Evolutionary conservation across 108 stramenopile species (phyloP).

Genomic region (Nannochloropsis salina): DNA sequence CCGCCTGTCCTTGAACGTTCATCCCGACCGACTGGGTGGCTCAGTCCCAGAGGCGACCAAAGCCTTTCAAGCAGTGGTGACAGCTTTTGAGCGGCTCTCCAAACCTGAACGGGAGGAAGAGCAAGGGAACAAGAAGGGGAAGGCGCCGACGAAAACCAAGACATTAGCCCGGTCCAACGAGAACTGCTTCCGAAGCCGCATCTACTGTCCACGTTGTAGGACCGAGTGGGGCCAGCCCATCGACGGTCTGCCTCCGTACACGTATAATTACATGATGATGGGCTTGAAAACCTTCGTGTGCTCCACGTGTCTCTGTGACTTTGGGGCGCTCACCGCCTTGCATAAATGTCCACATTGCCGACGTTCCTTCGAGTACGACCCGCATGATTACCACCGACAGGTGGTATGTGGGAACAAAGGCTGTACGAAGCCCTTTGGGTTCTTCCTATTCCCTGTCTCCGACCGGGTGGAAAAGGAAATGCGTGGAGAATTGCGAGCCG

Average conservation of each 20-base stretch:
- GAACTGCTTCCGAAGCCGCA: constrained; percentile 20
- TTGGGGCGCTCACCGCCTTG: constrained; percentile 30
- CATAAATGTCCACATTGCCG: constrained; percentile 27
- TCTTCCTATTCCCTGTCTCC: constrained; percentile 24
- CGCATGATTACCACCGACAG: constrained; percentile 35
- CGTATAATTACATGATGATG: constrained; percentile 37
- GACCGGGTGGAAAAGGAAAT: constrained; percentile 8
- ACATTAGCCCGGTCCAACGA: constrained; percentile 29
- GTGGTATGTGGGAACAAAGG: constrained; percentile 3
- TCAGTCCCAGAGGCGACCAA: not conserved
- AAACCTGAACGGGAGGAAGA: not conserved
- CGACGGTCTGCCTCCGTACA: constrained; percentile 29
- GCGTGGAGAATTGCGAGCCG: not conserved
- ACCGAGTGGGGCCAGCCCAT: constrained; percentile 14
- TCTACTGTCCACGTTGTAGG: constrained; percentile 34
- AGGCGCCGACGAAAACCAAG: not conserved
- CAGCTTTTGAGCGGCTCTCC: constrained; percentile 31
- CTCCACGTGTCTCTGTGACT: constrained; percentile 33
- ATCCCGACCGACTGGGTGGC: constrained; percentile 28
- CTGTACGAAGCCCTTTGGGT: constrained; percentile 27
- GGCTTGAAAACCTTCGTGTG: constrained; percentile 30
- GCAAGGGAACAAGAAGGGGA: not conserved
- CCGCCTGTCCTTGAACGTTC: not conserved
- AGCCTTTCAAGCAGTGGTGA: constrained; percentile 37
- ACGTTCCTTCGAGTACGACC: constrained; percentile 30